Conservation (phyloP, 73 alveolate species). For the Paramecium sexaurelia region DNA sequence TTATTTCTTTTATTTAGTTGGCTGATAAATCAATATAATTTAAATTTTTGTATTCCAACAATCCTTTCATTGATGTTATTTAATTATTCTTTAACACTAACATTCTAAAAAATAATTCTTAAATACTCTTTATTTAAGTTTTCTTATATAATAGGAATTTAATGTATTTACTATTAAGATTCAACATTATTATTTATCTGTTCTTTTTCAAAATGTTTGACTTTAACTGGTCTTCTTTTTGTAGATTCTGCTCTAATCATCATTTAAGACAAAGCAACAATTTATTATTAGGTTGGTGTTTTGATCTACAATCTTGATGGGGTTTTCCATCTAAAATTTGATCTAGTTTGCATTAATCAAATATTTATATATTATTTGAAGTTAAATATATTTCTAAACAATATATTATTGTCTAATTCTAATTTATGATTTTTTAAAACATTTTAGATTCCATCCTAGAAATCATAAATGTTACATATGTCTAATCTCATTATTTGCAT, state of each 20-base stretch:
- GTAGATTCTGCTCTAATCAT: conserved; percentile 26
- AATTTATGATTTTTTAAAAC: neutral
- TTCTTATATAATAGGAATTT: neutral
- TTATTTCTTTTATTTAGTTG: conserved; percentile 25
- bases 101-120: neutral
- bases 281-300: neutral
- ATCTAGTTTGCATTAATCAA: neutral
- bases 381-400: neutral
- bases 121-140: conserved; percentile 2
- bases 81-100: conserved; percentile 2
- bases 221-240: conserved; percentile 11
- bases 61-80: conserved; percentile 20
- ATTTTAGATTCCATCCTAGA: too few relatives aligned
- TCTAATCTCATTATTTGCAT: too few relatives aligned
- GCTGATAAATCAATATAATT: conserved; percentile 42
- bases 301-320: neutral
- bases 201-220: neutral
- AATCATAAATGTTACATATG: too few relatives aligned
- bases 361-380: neutral
- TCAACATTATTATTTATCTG: neutral
- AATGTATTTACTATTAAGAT: neutral
- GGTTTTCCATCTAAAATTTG: conserved; percentile 26
- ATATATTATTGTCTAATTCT: neutral
- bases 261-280: conserved; percentile 16
- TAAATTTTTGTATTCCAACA: conserved; percentile 24